Base-by-base conservation (phyloP, 2,329 filamentous ascomycete genomes). In the Stemphylium vesicarium region DNA sequence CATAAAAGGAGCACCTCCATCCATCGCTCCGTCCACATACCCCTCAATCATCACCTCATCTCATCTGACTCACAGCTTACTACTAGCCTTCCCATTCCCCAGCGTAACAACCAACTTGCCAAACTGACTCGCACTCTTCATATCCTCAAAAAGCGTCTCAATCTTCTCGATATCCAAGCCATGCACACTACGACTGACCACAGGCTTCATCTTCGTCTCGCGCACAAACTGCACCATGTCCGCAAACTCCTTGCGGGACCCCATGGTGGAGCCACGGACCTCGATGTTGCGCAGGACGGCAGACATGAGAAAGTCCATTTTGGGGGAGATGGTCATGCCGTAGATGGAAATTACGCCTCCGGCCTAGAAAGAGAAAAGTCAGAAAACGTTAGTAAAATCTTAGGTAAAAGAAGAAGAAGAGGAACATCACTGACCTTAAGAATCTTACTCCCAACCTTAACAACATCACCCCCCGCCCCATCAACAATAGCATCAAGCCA, bases 251-350 rank as follows among this genome's bases (percentile, higher is more conserved):
- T 85, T 87, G 39, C 90, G 84, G 24, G 91, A 96, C 0, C 94
- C 94, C 93, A 98, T 96, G 0, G 93, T 97, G 12, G 85, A 88
- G 15, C 95, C 94, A 43, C 85, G 84, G 24, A 98, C 82, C 41
- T 98, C 94, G 48, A 97, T 84, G 69, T 98, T 96, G 75, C 88
- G 90, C 57, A 98, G 77, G 12, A 95, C 89, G 0, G 92, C 92
- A 56, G 81, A 77, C 90, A 97, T 96, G 11, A 85, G 69, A 84
- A 91, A 97, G 46, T 91, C 86, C 88, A 96, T 94, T 78, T 89
- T 91, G 1, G 94, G 93, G 0, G 82, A 80, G 2, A 90, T 79
- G 0, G 94, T 98, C 94, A 98, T 97, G 57, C 95, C 94, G 73
- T 98, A 98, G 63, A 88, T 81, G 2, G 88, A 85, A 55, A 98